These are phyloP conservation scores for Diaporthe ampelina DNA, from an alignment of 2,329 filamentous ascomycete genomes.

Conservation along the genomic window DNA sequence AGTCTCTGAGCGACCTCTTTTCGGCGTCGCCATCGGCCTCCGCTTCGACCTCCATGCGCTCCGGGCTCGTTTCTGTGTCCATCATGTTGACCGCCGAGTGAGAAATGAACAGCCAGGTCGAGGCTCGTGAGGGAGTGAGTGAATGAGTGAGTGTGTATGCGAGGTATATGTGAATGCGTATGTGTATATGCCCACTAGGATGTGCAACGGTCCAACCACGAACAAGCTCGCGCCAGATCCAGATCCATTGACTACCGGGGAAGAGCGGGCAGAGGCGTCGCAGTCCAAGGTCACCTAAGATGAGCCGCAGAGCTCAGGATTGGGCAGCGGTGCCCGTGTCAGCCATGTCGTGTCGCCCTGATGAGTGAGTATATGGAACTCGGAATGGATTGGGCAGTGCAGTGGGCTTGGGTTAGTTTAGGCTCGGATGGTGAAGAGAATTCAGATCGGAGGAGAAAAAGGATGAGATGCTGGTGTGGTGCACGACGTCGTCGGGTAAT, in stretches of 20 bases:
- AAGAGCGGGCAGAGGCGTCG: constrained; percentile 13
- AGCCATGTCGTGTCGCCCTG: constrained; percentile 10
- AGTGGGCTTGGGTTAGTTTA: neutral
- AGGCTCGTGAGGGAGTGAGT: neutral
- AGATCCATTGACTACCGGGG: constrained; percentile 6
- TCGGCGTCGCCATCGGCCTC: constrained; percentile 1
- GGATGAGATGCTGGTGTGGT: constrained; percentile 6
- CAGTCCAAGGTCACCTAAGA: neutral
- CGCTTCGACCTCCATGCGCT: constrained; percentile 13
- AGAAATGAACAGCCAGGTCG: neutral
- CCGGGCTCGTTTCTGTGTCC: constrained; percentile 20
- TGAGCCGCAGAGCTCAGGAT: constrained; percentile 3
- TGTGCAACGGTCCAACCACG: constrained; percentile 12
- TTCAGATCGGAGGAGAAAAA: neutral
- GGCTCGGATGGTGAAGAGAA: constrained; percentile 1
- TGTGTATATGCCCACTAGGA: constrained; percentile 7
- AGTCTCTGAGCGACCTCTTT: constrained; percentile 18
- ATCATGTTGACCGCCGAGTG: neutral
- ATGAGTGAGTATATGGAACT: neutral
- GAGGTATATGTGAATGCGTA: neutral
- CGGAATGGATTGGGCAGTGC: neutral
- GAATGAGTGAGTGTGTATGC: neutral
- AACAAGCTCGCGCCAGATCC: constrained; percentile 17
- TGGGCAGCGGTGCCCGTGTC: constrained; percentile 1
- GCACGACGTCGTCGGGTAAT: constrained; percentile 29